Percentiles rank a stretch among this genome's conserved stretches.
Evolutionary conservation across 176 grass and related monocot genomes (phyloP).

Genomic region (Oryza australiensis): DNA sequence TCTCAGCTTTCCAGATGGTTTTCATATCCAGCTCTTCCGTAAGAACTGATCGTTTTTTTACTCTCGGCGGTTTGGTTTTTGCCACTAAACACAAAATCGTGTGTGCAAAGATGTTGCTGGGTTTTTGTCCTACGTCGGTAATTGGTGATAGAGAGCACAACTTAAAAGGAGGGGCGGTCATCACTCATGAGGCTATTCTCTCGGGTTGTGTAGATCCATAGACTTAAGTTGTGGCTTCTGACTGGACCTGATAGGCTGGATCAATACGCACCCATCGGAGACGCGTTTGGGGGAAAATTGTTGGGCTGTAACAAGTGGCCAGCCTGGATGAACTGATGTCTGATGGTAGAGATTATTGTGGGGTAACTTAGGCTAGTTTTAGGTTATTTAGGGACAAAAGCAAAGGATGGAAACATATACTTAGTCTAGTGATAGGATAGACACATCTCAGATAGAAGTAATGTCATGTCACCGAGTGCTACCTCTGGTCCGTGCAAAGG

Average conservation of each 20-base stretch:
- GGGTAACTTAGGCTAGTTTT: neutral
- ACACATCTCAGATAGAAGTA: constrained; percentile 32
- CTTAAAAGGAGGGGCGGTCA: too few species aligned
- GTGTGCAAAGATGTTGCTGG: constrained; percentile 17
- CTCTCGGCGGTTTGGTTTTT: neutral
- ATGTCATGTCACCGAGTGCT: constrained; percentile 30
- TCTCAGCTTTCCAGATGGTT: constrained; percentile 72
- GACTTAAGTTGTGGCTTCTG: too few species aligned
- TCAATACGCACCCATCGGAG: too few species aligned
- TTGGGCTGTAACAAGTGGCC: too few species aligned
- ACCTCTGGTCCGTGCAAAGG: constrained; percentile 18
- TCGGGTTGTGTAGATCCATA: too few species aligned
- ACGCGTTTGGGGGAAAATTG: too few species aligned
- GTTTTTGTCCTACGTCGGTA: too few species aligned
- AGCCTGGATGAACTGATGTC: too few species aligned
- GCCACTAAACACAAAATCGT: constrained; percentile 20
- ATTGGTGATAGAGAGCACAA: too few species aligned
- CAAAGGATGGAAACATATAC: constrained; percentile 35
- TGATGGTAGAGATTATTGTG: too few species aligned
- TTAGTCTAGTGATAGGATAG: constrained; percentile 49
- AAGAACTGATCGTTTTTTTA: constrained; percentile 41
- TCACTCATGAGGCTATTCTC: too few species aligned
- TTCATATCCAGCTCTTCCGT: constrained; percentile 62
- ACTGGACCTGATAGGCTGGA: too few species aligned
- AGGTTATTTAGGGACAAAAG: constrained; percentile 15